A percentile compares a stretch with the other conserved stretches of the same genome.
These are phyloP conservation scores for Dendrobium catenatum DNA, from an alignment of 106 monocot species.

Conservation along the genomic window DNA sequence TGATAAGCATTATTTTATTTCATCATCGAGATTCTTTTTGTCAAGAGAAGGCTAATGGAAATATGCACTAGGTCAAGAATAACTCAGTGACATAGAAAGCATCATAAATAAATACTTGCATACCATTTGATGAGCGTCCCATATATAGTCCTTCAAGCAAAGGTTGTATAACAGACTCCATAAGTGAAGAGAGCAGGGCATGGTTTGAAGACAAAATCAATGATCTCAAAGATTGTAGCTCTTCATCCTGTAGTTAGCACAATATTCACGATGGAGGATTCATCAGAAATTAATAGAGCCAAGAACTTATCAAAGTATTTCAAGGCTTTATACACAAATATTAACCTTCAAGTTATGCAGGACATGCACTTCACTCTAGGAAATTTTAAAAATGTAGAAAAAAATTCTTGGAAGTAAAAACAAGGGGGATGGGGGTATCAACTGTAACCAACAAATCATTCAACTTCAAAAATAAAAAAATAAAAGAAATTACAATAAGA, in stretches of 20 bases:
- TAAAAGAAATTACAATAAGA: neutral
- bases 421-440: neutral
- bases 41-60: neutral
- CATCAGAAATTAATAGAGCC: neutral
- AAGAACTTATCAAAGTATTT: neutral
- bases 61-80: neutral
- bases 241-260: conserved; percentile 35
- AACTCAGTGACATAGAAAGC: neutral
- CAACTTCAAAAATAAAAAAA: neutral
- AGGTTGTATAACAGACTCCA: conserved; percentile 35
- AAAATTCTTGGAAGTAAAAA: neutral
- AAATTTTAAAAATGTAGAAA: neutral
- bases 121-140: conserved; percentile 29
- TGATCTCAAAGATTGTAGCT: conserved; percentile 22
- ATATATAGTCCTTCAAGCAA: conserved; percentile 47
- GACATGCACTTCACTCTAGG: neutral
- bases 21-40: neutral
- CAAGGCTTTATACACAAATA: neutral
- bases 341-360: neutral
- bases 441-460: neutral
- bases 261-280: neutral
- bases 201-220: conserved; percentile 52
- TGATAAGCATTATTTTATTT: neutral
- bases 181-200: conserved; percentile 27
- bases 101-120: neutral